Base-by-base conservation (phyloP, 2,329 filamentous ascomycete species). In the Talaromyces sp. region DNA sequence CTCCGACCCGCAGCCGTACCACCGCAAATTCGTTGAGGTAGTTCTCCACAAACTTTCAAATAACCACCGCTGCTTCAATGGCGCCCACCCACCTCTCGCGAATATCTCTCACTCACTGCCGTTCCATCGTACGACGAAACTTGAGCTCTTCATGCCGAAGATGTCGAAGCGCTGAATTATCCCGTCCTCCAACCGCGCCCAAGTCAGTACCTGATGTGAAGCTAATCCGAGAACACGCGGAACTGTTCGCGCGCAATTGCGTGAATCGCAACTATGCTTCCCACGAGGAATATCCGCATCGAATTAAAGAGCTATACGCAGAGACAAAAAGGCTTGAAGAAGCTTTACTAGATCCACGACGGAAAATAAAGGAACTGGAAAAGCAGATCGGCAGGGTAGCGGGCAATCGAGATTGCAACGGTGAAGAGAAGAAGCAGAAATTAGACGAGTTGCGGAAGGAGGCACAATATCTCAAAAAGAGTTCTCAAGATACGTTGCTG, bases 141-240 rank as follows among this genome's bases (percentile, higher is more conserved):
- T 62, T 65, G 7, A 65, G n/a, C 35, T 52, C 58, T 24, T 33
- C 64, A 14, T 65, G 52, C 13, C 59, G 52, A 33, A 27, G 39
- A 63, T 63, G 61, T 19, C 60, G 52, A 11, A 52, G 47, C 45
- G 52, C 39, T n/a, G 64, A 65, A 59, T 35, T 62, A 22, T 45
- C 60, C 9, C 64, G 64, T 10, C 90, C 90, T 4, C 83, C 90
- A 1, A 88, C 85, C 61, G 93, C 91, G 14, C 93, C 92, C 11
- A 94, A 92, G 75, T 87, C 91, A 31, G 85, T 85, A 56, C 85
- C 96, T 69, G 90, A 97, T 80, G 85, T 96, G 74, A 94, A 92
- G 76, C 90, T 95, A 79, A 97, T 99, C 76, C 93, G 93, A 65
- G 86, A 92, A 73, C 91, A 96, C 77, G 87, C 90, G 16, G 86